These are phyloP conservation scores for Lophiotrema nucula DNA, from an alignment of 495 filamentous ascomycete genomes.

Conservation along the genomic window DNA sequence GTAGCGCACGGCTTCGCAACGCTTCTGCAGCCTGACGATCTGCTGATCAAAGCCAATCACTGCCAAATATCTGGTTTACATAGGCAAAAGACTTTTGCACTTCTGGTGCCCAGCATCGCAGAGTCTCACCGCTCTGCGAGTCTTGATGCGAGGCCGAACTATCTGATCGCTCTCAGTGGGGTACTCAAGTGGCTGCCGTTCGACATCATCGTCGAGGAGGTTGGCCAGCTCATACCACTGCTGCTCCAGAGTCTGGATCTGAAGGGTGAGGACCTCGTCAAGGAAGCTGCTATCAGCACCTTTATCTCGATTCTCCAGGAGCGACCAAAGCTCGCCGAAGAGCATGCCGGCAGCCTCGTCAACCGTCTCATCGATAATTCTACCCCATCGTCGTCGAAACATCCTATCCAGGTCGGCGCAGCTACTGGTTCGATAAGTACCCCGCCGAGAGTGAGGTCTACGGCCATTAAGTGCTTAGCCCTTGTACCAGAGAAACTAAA, in stretches of 20 bases:
- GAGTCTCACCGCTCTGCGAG: constrained; percentile 52
- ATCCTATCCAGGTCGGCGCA: background rate
- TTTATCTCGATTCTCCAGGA: constrained; percentile 60
- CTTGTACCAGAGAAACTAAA: constrained; percentile 51
- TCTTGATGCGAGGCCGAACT: constrained; percentile 54
- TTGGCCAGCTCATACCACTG: constrained; percentile 61
- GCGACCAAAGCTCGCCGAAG: constrained; percentile 55
- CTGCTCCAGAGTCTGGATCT: constrained; percentile 71
- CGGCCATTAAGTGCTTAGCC: constrained; percentile 57
- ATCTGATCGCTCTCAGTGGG: constrained; percentile 65
- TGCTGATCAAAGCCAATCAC: constrained; percentile 64
- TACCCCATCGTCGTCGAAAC: constrained; percentile 17
- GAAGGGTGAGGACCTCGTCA: constrained; percentile 50
- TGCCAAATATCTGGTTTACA: constrained; percentile 63
- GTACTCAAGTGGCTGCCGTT: constrained; percentile 63
- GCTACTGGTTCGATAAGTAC: background rate
- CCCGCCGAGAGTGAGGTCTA: constrained; percentile 48
- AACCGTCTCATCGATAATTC: constrained; percentile 55
- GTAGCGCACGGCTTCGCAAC: constrained; percentile 60
- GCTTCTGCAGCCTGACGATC: constrained; percentile 62
- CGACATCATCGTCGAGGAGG: constrained; percentile 57
- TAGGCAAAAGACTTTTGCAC: constrained; percentile 65
- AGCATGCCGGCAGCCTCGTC: constrained; percentile 61
- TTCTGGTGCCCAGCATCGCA: constrained; percentile 59
- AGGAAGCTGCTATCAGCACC: constrained; percentile 61